phyloP scores from a whole-genome alignment of 805 yeast genomes.

The Ogataea salicorniae region DNA sequence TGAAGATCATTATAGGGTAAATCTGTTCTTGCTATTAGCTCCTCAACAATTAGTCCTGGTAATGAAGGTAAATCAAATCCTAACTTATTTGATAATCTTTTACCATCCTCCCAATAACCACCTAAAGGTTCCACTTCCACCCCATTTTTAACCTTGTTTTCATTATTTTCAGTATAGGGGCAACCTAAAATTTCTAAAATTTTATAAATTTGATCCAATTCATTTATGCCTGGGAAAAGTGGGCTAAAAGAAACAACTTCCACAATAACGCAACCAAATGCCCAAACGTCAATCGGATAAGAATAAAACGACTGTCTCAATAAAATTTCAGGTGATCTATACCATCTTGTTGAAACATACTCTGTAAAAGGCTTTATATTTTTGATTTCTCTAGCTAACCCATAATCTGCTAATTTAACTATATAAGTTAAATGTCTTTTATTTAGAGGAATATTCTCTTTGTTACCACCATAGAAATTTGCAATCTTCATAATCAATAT shows the following conservation, averaged over 20 bases:
- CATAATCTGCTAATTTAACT: conserved; percentile 76
- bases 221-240: conserved; percentile 77
- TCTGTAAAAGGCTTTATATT: conserved; percentile 59
- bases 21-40: conserved; percentile 42
- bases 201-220: conserved; percentile 70
- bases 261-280: conserved; percentile 73
- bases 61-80: conserved; percentile 54
- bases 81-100: conserved; percentile 42
- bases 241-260: conserved; percentile 73
- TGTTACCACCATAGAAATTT: conserved; percentile 43
- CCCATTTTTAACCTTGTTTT: conserved; percentile 1
- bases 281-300: conserved; percentile 78
- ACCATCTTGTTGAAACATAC: conserved; percentile 83
- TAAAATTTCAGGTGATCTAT: conserved; percentile 76
- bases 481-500: conserved; percentile 61
- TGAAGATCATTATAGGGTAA: conserved; percentile 30
- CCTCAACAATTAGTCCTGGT: conserved; percentile 44
- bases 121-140: conserved; percentile 44
- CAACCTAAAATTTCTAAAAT: conserved; percentile 68
- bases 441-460: conserved; percentile 35
- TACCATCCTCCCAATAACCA: conserved; percentile 70
- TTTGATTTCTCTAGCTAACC: conserved; percentile 59
- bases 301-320: conserved; percentile 59
- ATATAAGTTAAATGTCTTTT: conserved; percentile 43
- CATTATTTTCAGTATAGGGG: conserved; percentile 39